phyloP scores from a whole-genome alignment of 1,284 basidiomycete species.

The Malassezia brasiliensis region DNA sequence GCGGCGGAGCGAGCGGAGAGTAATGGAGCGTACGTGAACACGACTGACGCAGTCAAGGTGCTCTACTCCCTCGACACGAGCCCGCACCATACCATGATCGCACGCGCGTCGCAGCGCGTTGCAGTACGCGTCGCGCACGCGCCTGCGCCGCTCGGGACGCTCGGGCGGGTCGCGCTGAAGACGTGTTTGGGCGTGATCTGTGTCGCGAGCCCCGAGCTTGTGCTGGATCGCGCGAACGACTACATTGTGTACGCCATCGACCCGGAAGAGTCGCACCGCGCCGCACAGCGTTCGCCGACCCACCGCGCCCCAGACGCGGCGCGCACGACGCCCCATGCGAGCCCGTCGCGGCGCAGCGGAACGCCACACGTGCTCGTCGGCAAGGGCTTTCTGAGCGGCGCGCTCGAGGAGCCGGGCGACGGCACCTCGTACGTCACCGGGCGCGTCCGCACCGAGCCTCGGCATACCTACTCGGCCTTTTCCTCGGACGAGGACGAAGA shows the following conservation, averaged over 20 bases:
- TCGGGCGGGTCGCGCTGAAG: constrained; percentile 41
- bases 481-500: constrained; percentile 36
- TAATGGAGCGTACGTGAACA: constrained; percentile 13
- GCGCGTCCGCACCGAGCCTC: constrained; percentile 30
- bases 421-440: constrained; percentile 40
- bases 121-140: constrained; percentile 23
- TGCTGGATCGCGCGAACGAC: constrained; percentile 35
- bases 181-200: constrained; percentile 42
- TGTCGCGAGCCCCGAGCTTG: constrained; percentile 34
- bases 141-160: constrained; percentile 10
- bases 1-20: constrained; percentile 11
- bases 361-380: constrained; percentile 30
- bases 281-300: constrained; percentile 21
- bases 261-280: constrained; percentile 37
- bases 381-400: constrained; percentile 42
- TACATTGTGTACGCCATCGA: constrained; percentile 47
- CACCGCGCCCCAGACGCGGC: neutral
- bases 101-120: constrained; percentile 23
- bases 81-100: constrained; percentile 40
- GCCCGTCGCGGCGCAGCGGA: constrained; percentile 19
- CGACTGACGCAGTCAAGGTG: constrained; percentile 35
- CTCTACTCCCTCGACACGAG: constrained; percentile 42
- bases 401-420: constrained; percentile 37
- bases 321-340: neutral
- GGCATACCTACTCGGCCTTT: constrained; percentile 12